These are phyloP conservation scores for Pelagophyceae sp. DNA, from an alignment of 352 stramenopile genomes.

Conservation along the genomic window DNA sequence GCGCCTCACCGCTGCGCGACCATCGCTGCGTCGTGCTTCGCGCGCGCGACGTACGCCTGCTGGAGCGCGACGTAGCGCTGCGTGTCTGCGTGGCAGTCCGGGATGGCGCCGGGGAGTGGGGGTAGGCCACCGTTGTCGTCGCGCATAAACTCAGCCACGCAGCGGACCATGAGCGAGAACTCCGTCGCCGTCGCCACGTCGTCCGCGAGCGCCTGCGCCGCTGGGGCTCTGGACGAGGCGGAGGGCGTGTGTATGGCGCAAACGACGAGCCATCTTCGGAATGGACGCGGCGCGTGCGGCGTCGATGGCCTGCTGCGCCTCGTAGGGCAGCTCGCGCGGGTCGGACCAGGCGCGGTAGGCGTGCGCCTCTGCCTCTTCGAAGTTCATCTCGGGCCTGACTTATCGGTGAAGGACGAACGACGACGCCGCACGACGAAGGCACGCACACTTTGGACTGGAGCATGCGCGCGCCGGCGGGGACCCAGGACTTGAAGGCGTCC, in stretches of 20 bases:
- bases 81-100: conserved; percentile 92
- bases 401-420: not conserved
- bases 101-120: conserved; percentile 63
- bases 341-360: conserved; percentile 80
- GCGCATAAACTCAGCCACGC: conserved; percentile 63
- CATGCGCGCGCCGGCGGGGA: conserved; percentile 23
- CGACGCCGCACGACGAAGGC: not conserved
- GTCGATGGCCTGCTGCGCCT: conserved; percentile 58
- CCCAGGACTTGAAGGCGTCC: conserved; percentile 64
- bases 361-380: conserved; percentile 80
- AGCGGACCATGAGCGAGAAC: conserved; percentile 63
- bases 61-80: conserved; percentile 85
- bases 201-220: not conserved
- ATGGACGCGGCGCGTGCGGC: conserved; percentile 27
- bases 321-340: conserved; percentile 54
- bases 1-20: not conserved
- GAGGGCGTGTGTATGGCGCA: too few species aligned
- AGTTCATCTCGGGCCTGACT: conserved; percentile 79
- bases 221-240: not conserved
- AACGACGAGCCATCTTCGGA: too few species aligned
- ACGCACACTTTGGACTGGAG: conserved; percentile 1
- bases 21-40: conserved; percentile 48
- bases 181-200: conserved; percentile 26
- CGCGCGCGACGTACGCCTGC: conserved; percentile 78
- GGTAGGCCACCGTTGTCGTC: conserved; percentile 45